Evolutionary conservation across 2,329 filamentous ascomycete genomes (phyloP).

Genomic region (Fusarium transvaalense): DNA sequence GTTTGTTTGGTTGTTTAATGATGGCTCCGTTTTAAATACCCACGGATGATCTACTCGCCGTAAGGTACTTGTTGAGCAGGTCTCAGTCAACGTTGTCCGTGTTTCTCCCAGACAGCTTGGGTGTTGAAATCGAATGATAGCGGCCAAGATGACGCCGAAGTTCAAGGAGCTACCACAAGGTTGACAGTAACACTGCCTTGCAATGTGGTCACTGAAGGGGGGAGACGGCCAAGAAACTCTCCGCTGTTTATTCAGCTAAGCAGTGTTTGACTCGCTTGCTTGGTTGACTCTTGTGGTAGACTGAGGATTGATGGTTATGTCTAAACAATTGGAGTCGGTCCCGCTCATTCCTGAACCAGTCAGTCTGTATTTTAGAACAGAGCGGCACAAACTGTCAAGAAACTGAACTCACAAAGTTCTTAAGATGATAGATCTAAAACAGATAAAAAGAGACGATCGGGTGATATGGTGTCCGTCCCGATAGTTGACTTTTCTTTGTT

Average conservation of each 20-base stretch:
- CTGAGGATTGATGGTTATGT: not conserved
- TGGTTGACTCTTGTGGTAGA: constrained; percentile 4
- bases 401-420: not conserved
- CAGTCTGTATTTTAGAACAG: not conserved
- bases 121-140: constrained; percentile 25
- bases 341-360: constrained; percentile 6
- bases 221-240: constrained; percentile 3
- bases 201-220: constrained; percentile 1
- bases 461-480: constrained; percentile 17
- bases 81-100: constrained; percentile 4
- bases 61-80: constrained; percentile 4
- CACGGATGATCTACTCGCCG: constrained; percentile 7
- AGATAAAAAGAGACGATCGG: constrained; percentile 6
- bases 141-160: constrained; percentile 29
- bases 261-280: constrained; percentile 2
- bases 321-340: constrained; percentile 13
- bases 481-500: constrained; percentile 39
- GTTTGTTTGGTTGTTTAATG: constrained; percentile 27
- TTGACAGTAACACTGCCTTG: constrained; percentile 6
- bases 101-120: constrained; percentile 9
- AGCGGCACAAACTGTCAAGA: not conserved
- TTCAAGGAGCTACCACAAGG: constrained; percentile 15
- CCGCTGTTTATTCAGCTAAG: constrained; percentile 12
- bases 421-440: not conserved
- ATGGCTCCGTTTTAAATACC: constrained; percentile 8